A percentile compares a stretch with the other conserved stretches of the same genome.
phyloP scores from a whole-genome alignment of 805 yeast genomes.

The Sugiyamaella mastotermitis region DNA sequence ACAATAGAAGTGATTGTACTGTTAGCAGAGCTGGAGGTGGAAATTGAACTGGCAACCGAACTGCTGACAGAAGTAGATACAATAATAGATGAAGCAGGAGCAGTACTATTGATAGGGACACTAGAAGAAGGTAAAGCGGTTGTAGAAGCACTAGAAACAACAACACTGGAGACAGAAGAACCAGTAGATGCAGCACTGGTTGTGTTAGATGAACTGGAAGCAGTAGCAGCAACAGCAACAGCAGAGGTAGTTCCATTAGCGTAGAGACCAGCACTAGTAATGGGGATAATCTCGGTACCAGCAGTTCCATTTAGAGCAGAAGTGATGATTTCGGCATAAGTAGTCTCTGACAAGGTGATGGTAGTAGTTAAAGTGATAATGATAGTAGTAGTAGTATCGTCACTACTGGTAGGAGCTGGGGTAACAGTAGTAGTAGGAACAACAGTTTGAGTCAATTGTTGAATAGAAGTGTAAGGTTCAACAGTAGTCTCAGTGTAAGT shows the following conservation, averaged over 20 bases:
- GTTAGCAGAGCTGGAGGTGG: not conserved
- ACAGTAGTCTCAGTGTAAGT: constrained; percentile 7
- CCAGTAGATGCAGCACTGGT: not conserved
- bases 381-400: constrained; percentile 9
- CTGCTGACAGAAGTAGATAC: constrained; percentile 1
- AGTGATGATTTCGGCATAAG: constrained; percentile 7
- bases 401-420: constrained; percentile 1
- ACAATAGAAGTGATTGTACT: constrained; percentile 1
- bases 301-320: constrained; percentile 3
- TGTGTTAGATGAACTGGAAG: constrained; percentile 12
- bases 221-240: constrained; percentile 6
- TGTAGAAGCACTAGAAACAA: not conserved
- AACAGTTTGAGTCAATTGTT: not conserved
- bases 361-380: constrained; percentile 8
- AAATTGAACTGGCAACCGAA: constrained; percentile 1
- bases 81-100: constrained; percentile 1
- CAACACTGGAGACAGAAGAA: not conserved
- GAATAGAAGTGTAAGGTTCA: constrained; percentile 5
- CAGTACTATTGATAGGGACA: no score
- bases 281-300: not conserved
- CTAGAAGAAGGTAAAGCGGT: not conserved
- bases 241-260: constrained; percentile 2
- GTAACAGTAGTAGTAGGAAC: constrained; percentile 8
- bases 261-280: constrained; percentile 1
- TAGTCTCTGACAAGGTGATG: constrained; percentile 2